Evolutionary conservation across 495 filamentous ascomycete species (phyloP).

Genomic region (Penicillium robsamsonii): DNA sequence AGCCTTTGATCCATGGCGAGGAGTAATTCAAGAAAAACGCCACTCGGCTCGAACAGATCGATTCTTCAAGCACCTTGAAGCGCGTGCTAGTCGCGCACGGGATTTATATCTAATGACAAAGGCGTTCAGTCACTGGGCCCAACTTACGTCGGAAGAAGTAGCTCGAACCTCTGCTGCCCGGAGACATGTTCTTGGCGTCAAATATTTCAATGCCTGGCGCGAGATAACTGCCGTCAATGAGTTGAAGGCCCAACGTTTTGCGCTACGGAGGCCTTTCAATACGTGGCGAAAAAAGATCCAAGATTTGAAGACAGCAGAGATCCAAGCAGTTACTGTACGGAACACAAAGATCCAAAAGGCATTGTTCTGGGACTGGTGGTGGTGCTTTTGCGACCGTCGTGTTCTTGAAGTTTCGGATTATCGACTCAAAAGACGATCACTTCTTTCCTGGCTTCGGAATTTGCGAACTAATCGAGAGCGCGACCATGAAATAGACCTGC

Average conservation of each 20-base stretch:
- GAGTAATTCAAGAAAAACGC: constrained; percentile 46
- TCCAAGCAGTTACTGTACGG: constrained; percentile 43
- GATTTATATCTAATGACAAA: constrained; percentile 66
- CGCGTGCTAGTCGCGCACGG: constrained; percentile 58
- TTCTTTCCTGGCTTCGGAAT: constrained; percentile 47
- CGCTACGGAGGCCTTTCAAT: constrained; percentile 54
- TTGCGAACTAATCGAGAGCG: constrained; percentile 45
- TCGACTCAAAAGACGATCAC: constrained; percentile 44
- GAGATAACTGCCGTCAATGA: constrained; percentile 70
- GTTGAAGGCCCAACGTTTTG: constrained; percentile 62
- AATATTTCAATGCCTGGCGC: constrained; percentile 76
- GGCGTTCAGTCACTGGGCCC: constrained; percentile 73
- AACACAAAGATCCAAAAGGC: constrained; percentile 43
- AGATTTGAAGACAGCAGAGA: constrained; percentile 32
- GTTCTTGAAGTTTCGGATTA: constrained; percentile 54
- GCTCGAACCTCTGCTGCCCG: constrained; percentile 59
- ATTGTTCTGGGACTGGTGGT: constrained; percentile 57
- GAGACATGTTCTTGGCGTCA: constrained; percentile 64
- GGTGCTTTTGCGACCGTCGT: constrained; percentile 50
- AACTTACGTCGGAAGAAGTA: constrained; percentile 58
- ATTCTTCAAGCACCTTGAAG: constrained; percentile 62
- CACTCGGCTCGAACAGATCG: constrained; percentile 51
- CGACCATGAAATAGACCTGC: constrained; percentile 38
- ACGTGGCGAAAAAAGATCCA: constrained; percentile 51
- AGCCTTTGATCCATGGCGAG: constrained; percentile 58